phyloP scores from a whole-genome alignment of 805 yeast genomes.

The Metschnikowia kunwiensis region DNA sequence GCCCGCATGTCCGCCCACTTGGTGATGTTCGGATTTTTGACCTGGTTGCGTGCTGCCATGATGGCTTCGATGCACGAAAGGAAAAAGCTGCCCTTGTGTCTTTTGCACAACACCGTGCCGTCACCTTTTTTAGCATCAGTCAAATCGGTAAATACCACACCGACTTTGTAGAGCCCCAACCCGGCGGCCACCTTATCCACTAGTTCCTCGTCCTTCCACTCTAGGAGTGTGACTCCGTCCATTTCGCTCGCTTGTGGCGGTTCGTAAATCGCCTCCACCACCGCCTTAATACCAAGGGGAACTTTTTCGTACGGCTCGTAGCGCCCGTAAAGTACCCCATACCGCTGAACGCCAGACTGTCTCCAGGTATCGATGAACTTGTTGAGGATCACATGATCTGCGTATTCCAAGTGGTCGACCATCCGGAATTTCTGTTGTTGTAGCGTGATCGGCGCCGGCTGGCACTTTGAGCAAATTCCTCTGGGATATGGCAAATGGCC shows the following conservation, averaged over 20 bases:
- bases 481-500: slow-evolving; percentile 94
- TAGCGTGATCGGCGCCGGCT: slow-evolving; percentile 90
- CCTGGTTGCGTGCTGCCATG: slow-evolving; percentile 80
- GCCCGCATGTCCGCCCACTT: slow-evolving; percentile 60
- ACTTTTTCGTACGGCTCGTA: slow-evolving; percentile 76
- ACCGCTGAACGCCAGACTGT: slow-evolving; percentile 77
- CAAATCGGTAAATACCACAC: slow-evolving; percentile 85
- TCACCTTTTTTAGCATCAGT: slow-evolving; percentile 82
- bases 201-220: slow-evolving; percentile 52
- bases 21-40: slow-evolving; percentile 56
- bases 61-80: slow-evolving; percentile 81
- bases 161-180: slow-evolving; percentile 70
- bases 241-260: slow-evolving; percentile 84
- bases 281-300: slow-evolving; percentile 92
- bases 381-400: slow-evolving; percentile 69
- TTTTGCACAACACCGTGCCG: slow-evolving; percentile 86
- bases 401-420: slow-evolving; percentile 97
- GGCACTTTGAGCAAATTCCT: slow-evolving; percentile 95
- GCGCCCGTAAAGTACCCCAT: slow-evolving; percentile 80
- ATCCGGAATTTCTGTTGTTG: slow-evolving; percentile 87
- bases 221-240: slow-evolving; percentile 70
- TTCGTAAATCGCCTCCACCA: slow-evolving; percentile 90
- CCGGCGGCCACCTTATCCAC: slow-evolving; percentile 52
- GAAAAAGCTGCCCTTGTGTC: slow-evolving; percentile 90
- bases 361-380: slow-evolving; percentile 92